Base-by-base conservation (phyloP, 2,329 filamentous ascomycete genomes). In the Diaporthe vexans region DNA sequence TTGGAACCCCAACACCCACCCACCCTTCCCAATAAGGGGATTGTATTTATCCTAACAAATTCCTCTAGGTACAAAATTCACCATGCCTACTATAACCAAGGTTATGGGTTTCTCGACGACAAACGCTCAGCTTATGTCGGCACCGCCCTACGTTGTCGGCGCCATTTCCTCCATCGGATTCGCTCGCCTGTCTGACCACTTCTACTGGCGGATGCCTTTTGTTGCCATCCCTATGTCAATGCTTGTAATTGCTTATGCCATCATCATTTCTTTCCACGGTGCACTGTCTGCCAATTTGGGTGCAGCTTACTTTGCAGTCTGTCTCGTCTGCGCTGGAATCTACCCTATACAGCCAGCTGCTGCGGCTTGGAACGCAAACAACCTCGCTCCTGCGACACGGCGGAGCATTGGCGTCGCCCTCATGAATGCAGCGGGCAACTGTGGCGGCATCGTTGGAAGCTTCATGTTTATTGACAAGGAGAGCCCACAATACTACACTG, bases 321-420 rank as follows among this genome's bases (percentile, higher is more conserved):
- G 94, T 79, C 85, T 95, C 0, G 91, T 89, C 0, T 91, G 91
- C 0, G 85, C 93, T 73, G 93, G 93, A 0, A 94, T 94, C 72
- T 94, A 94, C 77, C 92, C 93, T 0, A 90, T 88, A 61, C 90
- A 94, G 73, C 81, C 92, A 1, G 77, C 81, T 4, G 93, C 91
- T 0, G 91, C 94, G 51, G 88, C 91, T 0, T 94, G 93, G 93
- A 85, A 87, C 0, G 88, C 88, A 40, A 94, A 94, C 81, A 94
- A 94, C 75, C 87, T 91, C n/a, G 93, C 80, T 0, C 81, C 82
- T 1, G 77, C 81, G 0, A 79, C 78, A 11, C 80, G 83, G 61
- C 77, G 84, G n/a, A 82, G 81, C 0, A 81, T 85, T 40, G 83
- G 81, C 0, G 80, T 86, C 26, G 84, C 82, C 0, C 79, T 84